Conservation (phyloP, 192 early-diverging fungal genomes). For the Haplosporangium gracile region DNA sequence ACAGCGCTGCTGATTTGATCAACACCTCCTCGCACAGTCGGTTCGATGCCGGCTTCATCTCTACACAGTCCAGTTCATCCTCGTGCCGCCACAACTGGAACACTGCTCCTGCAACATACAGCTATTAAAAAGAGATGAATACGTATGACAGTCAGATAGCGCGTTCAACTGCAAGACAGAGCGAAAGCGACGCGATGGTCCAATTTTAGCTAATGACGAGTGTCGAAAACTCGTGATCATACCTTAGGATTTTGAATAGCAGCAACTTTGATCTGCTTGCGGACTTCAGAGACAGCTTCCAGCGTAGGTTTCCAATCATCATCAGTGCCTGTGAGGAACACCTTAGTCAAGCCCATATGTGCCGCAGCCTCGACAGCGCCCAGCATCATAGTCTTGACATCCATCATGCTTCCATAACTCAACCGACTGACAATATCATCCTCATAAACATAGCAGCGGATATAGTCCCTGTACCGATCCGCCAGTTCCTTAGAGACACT, state of each 20-base stretch:
- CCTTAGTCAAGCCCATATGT: constrained; percentile 58
- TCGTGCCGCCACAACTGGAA: constrained; percentile 52
- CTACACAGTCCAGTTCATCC: constrained; percentile 38
- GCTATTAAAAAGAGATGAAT: background rate
- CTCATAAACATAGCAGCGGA: constrained; percentile 66
- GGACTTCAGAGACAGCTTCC: constrained; percentile 53
- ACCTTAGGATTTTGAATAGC: constrained; percentile 59
- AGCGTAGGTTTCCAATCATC: constrained; percentile 61
- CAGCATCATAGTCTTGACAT: constrained; percentile 65
- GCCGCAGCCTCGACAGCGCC: constrained; percentile 62
- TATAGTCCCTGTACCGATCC: constrained; percentile 63
- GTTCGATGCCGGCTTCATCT: constrained; percentile 55
- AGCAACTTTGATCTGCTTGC: constrained; percentile 42
- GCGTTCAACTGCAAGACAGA: background rate
- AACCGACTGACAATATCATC: constrained; percentile 69
- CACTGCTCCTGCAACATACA: constrained; percentile 50
- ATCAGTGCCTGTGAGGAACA: constrained; percentile 57
- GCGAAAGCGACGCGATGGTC: background rate
- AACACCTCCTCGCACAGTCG: constrained; percentile 53
- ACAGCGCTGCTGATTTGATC: constrained; percentile 49
- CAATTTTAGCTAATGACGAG: background rate
- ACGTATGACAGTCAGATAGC: background rate
- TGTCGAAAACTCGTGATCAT: background rate
- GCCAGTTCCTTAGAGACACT: constrained; percentile 60
- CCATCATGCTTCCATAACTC: constrained; percentile 71